These are phyloP conservation scores for Pyrus betulifolia DNA, from an alignment of 306 rosid genomes.

Conservation along the genomic window DNA sequence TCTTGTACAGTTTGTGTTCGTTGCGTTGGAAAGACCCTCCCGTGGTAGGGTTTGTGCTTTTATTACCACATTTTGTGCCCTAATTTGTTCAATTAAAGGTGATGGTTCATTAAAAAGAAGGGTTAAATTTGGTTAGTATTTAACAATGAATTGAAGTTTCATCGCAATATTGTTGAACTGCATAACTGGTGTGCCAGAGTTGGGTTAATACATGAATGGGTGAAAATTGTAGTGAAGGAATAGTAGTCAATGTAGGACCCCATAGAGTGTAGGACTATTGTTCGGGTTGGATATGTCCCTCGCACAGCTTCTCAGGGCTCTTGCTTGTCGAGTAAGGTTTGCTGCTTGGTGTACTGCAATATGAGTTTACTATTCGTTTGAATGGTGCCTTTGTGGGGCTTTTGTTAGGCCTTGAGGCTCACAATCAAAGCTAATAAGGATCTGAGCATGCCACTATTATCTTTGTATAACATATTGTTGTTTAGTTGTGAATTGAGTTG, in stretches of 20 bases:
- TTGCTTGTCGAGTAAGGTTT: too few species aligned
- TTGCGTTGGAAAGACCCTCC: neutral
- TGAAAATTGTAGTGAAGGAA: neutral
- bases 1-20: neutral
- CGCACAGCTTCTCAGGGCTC: too few species aligned
- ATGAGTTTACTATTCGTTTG: too few species aligned
- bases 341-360: too few species aligned
- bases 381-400: too few species aligned
- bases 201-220: neutral
- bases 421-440: too few species aligned
- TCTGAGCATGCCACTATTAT: too few species aligned
- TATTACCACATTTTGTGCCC: neutral
- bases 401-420: too few species aligned
- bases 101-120: neutral
- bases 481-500: too few species aligned
- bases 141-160: neutral
- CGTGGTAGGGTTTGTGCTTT: neutral
- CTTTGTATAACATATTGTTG: too few species aligned
- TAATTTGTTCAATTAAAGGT: neutral
- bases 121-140: neutral
- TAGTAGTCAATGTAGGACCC: neutral
- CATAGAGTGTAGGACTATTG: neutral
- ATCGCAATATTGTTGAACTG: neutral
- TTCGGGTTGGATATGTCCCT: too few species aligned
- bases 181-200: neutral